Evolutionary conservation across 768 basidiomycete species (phyloP).

Genomic region (Suillus weaverae): DNA sequence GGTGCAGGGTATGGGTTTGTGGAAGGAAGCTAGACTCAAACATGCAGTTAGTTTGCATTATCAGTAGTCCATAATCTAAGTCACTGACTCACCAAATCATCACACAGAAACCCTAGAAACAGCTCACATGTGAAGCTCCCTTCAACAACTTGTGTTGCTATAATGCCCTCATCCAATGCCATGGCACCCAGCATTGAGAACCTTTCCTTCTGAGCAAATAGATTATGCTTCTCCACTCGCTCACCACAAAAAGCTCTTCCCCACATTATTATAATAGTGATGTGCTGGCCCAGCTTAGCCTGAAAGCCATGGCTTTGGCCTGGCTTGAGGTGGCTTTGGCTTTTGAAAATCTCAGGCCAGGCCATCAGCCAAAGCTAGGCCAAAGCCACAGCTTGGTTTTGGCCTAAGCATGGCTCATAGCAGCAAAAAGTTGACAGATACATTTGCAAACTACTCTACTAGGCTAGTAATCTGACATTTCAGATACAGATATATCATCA

Average conservation of each 20-base stretch:
- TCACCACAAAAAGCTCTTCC: too few species aligned
- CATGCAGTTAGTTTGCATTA: not conserved
- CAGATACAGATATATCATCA: not conserved
- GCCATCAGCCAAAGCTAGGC: not conserved
- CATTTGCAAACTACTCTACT: not conserved
- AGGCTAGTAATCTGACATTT: not conserved
- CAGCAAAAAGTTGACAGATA: not conserved
- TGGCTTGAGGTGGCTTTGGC: not conserved
- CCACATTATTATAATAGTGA: not conserved
- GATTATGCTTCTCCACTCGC: too few species aligned
- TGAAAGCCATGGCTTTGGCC: not conserved
- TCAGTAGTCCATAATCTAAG: not conserved
- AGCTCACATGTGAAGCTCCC: constrained; percentile 18
- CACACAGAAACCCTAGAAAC: constrained; percentile 17
- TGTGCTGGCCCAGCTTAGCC: not conserved
- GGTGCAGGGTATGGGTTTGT: constrained; percentile 24
- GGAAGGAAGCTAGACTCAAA: constrained; percentile 15
- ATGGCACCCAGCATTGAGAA: too few species aligned
- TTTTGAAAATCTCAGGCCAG: not conserved
- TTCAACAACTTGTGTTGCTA: constrained; percentile 22
- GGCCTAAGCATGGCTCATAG: not conserved
- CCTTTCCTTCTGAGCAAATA: too few species aligned
- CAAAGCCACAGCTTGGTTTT: not conserved
- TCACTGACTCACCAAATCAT: constrained; percentile 16
- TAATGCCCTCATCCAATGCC: constrained; percentile 20